Conservation (phyloP, 108 stramenopile species). For the Aureococcus anophagefferens region DNA sequence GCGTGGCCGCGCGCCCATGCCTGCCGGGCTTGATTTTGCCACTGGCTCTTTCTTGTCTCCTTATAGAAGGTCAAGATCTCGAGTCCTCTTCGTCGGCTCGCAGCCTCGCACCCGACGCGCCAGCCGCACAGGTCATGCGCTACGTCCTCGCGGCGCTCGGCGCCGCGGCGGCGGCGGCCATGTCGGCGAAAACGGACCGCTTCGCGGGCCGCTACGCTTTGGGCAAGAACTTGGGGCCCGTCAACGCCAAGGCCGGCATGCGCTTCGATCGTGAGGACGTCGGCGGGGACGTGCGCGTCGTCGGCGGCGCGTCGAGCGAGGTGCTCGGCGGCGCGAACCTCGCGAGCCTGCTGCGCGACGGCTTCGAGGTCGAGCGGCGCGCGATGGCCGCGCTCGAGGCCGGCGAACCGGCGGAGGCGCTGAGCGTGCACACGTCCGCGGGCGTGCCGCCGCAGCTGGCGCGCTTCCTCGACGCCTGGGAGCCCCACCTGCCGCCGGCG, state of each 20-base stretch:
- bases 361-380: conserved; percentile 40
- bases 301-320: conserved; percentile 48
- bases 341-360: conserved; percentile 27
- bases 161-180: no score
- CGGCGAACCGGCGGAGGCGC: conserved; percentile 32
- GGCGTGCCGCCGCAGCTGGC: conserved; percentile 35
- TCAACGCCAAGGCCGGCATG: background rate
- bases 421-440: conserved; percentile 47
- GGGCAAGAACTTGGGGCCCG: no score
- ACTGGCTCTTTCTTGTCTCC: no score
- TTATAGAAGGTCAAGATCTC: no score
- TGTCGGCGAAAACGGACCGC: no score
- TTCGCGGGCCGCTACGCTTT: no score
- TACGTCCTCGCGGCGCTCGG: no score
- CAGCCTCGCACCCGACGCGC: no score
- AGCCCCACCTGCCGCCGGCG: conserved; percentile 34
- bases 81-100: no score
- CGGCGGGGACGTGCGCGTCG: conserved; percentile 33
- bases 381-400: conserved; percentile 31
- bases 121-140: no score
- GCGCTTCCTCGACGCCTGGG: conserved; percentile 34
- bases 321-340: conserved; percentile 42
- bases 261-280: conserved; percentile 21
- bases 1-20: no score
- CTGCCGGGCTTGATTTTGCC: no score